Evolutionary conservation across 139 green algal genomes (phyloP), one percentile per base, ranked within the genome.

Genomic region (Pedinophyceae sp.): DNA sequence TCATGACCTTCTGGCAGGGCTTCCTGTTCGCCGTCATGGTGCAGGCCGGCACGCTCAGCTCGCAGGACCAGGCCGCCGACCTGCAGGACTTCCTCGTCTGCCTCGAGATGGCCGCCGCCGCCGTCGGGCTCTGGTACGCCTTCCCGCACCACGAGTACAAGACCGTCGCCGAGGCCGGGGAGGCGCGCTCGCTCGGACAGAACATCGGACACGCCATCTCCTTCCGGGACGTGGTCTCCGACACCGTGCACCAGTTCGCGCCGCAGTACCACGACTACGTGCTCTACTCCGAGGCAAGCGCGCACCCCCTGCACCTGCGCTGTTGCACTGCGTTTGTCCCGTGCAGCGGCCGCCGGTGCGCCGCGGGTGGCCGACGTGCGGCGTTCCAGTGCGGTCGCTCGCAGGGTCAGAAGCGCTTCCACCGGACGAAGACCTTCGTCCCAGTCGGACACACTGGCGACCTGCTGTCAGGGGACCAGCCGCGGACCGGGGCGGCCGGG

Each of bases 1-100:
- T 97, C 73, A 59, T 96, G 19, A 94, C 85, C 2, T 97, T 93
- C 64, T 97, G 89, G 89, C 89, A 95, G 77, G 78, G 84, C 28
- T 6, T 76, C 20, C 7, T 58, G 16, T 54, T 66, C 30, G 41
- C 53, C 23, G 17, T 64, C 3, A 23, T 17, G 45, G 19, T 50
- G 19, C 19, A 16, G 45, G 30, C 63, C 15, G 81, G 73, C 13
- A 54, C 73, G 2, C 55, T 93, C 0, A 25, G 40, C 29, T 64
- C 56, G 20, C 61, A 67, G 2, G 57, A 74, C 16, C 80, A 88
- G 26, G 75, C 69, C 18, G 77, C 72, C n/a, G 82, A 81, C 29
- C 53, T 97, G 30, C 84, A 95, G 58, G 88, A 95, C 66, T 88
- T 87, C 38, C 59, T 97, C 48, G 85, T 97, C 52, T 94, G 85